Evolutionary conservation across 2,329 filamentous ascomycete species (phyloP), one percentile per base, ranked within the genome.

Genomic region (Emergomyces orientalis): DNA sequence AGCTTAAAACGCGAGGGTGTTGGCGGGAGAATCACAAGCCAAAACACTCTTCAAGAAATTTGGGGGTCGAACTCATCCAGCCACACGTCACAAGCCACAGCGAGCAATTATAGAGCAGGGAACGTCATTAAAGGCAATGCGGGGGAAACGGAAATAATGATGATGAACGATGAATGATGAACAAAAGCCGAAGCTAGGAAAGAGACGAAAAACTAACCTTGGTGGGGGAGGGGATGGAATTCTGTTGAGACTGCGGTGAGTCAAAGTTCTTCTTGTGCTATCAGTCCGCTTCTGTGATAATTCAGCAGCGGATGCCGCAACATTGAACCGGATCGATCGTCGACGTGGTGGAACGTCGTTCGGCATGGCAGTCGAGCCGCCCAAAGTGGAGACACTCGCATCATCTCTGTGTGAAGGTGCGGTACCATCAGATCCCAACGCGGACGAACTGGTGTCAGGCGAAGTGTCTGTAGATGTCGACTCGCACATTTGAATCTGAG

Each of bases 151-250:
- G 39, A 25, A 34, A 3, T 8, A 37, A 19, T 49, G n/a, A 60
- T 17, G 58, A 17, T 49, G 22, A 9, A 8, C 17, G 37, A 30
- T 22, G 25, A 57, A 61, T 13, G 52, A 34, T 49, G 45, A 25
- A 56, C 45, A 57, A 54, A 37, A 34, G 54, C 17, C 8, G 41
- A 59, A 63, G 34, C 39, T 19, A 59, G 17, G 14, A 56, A 37
- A 13, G n/a, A 32, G 56, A 52, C 47, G 32, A 56, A 45, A 62
- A 45, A 63, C 34, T 39, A 54, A 78, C 76, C 72, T 75, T 9
- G 76, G 76, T 3, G 76, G 76, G 19, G 76, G 76, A 22, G 76
- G 76, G 14, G 76, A 78, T 9, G 68, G 68, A 2, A 71, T 70
- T 59, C 54, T 71, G 52, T 65, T 70, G 9, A 67, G 63, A 25